A percentile compares a stretch with the other conserved stretches of the same genome.
Evolutionary conservation across 2,329 filamentous ascomycete genomes (phyloP).

Genomic region (Fusarium sp.): DNA sequence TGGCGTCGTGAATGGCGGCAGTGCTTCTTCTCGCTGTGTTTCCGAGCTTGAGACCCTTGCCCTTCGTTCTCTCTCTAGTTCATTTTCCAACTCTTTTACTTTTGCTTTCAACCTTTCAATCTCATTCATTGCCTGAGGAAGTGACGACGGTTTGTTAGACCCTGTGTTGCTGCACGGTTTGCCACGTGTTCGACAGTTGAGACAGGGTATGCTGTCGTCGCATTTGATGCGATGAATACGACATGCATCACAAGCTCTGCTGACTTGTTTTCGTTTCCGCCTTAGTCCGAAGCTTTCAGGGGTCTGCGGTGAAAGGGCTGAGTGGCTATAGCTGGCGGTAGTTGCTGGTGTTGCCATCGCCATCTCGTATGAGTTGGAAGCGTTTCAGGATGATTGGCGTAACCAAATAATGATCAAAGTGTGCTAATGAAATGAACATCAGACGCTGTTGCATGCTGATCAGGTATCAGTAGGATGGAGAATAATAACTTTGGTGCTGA

Average conservation of each 20-base stretch:
- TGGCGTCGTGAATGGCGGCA: neutral
- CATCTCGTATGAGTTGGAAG: neutral
- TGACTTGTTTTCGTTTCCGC: constrained; percentile 30
- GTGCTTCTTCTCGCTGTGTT: neutral
- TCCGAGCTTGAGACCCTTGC: neutral
- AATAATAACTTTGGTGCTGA: neutral
- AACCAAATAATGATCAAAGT: neutral
- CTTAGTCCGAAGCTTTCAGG: neutral
- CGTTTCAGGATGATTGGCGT: neutral
- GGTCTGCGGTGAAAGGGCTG: neutral
- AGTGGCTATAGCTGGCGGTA: neutral
- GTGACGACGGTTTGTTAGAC: neutral
- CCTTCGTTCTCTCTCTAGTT: neutral
- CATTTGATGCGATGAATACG: constrained; percentile 28
- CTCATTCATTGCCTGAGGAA: neutral
- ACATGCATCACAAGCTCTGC: constrained; percentile 25
- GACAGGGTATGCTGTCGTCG: constrained; percentile 14
- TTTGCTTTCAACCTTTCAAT: neutral
- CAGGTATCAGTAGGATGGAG: neutral
- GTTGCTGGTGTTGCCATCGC: neutral
- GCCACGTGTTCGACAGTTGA: constrained; percentile 16
- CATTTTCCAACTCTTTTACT: neutral
- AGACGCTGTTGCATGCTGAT: neutral
- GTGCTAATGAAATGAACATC: neutral
- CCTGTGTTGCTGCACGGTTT: neutral